These are phyloP conservation scores for Pleurotus citrinopileatus DNA, from an alignment of 768 basidiomycete genomes.

Conservation along the genomic window DNA sequence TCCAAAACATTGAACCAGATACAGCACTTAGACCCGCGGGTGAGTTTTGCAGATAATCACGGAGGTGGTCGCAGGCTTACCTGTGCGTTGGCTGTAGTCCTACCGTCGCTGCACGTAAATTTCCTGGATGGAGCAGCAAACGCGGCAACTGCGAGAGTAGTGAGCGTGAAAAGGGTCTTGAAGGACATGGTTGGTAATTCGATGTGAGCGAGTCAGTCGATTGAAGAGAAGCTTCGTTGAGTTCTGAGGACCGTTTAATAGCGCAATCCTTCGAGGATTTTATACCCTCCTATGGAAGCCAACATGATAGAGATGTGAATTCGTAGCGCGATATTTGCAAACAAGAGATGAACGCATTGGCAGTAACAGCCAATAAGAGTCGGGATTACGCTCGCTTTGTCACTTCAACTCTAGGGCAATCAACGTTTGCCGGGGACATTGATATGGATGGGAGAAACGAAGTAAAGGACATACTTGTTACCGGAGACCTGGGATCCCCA, in stretches of 20 bases:
- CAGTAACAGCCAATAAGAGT: background rate
- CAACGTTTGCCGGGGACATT: background rate
- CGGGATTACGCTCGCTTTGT: no score
- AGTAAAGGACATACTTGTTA: background rate
- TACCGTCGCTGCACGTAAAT: conserved; percentile 19
- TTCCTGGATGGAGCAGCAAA: conserved; percentile 50
- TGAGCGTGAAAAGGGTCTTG: conserved; percentile 4
- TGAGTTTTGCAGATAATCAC: background rate
- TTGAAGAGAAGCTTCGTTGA: background rate
- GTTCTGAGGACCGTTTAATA: background rate
- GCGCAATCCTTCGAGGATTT: background rate
- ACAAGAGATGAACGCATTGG: background rate
- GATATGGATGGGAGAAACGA: conserved; percentile 1
- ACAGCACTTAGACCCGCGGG: conserved; percentile 22
- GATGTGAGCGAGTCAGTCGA: no score
- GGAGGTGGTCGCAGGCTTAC: background rate
- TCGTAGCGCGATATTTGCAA: background rate
- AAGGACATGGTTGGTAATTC: conserved; percentile 1
- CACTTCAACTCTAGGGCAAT: background rate
- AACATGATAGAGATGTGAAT: background rate
- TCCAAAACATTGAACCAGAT: conserved; percentile 33
- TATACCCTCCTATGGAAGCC: background rate
- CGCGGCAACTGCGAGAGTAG: conserved; percentile 19
- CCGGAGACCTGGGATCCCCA: conserved; percentile 1
- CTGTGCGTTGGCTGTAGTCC: conserved; percentile 12